These are phyloP conservation scores for Lippia alba DNA, from an alignment of 305 asterid genomes.

Conservation along the genomic window DNA sequence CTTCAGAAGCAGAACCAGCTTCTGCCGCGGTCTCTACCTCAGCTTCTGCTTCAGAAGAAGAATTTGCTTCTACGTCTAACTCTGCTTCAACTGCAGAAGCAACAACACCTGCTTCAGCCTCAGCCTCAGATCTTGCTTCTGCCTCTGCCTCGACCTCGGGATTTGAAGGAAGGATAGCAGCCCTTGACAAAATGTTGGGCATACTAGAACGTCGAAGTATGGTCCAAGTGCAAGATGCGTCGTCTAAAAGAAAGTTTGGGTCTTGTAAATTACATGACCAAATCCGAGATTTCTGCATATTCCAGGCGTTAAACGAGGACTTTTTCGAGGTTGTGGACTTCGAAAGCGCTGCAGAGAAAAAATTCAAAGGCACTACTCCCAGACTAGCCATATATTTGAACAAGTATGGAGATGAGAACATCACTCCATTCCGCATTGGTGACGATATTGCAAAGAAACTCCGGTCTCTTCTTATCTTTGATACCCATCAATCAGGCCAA, in stretches of 20 bases:
- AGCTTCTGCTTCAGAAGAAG: too few species aligned
- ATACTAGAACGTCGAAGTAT: background rate
- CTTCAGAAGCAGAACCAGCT: too few species aligned
- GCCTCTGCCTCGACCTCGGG: too few species aligned
- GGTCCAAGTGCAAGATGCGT: conserved; percentile 12
- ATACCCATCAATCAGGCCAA: background rate
- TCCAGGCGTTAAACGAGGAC: background rate
- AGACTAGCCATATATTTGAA: conserved; percentile 21
- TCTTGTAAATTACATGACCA: conserved; percentile 12
- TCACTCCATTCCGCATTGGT: too few species aligned
- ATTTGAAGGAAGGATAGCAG: background rate
- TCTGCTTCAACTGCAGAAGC: too few species aligned
- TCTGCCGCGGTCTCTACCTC: too few species aligned
- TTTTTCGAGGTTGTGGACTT: conserved; percentile 5
- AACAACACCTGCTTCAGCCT: too few species aligned
- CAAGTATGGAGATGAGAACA: background rate
- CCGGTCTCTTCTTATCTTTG: conserved; percentile 4
- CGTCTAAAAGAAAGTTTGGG: background rate
- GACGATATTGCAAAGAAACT: background rate
- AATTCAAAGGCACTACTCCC: background rate
- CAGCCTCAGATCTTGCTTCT: too few species aligned
- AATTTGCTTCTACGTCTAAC: too few species aligned
- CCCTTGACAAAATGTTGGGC: background rate
- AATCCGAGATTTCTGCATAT: conserved; percentile 6
- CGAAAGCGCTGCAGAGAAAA: background rate